Conservation (phyloP, 805 yeast species). For the Debaryomyces maramus region DNA sequence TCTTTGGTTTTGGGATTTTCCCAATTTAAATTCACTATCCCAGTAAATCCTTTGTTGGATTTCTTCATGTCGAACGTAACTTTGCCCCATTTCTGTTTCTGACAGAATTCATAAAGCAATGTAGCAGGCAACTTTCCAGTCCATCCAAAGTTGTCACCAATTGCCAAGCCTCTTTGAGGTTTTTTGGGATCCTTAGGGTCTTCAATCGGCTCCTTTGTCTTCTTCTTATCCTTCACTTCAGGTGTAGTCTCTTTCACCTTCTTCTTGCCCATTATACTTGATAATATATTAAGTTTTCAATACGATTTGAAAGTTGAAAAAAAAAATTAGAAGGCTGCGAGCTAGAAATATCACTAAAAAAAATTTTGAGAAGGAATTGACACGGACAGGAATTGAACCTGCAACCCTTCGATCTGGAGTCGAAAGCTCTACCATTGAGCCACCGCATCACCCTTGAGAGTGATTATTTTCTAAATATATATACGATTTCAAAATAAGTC, state of each 20-base stretch:
- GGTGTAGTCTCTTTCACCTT: background rate
- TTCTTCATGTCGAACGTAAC: constrained; percentile 73
- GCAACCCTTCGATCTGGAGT: constrained; percentile 68
- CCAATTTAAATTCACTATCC: constrained; percentile 64
- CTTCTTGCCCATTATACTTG: constrained; percentile 4
- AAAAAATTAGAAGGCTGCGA: background rate
- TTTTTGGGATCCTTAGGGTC: constrained; percentile 20
- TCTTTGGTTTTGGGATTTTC: constrained; percentile 82
- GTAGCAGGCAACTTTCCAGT: constrained; percentile 93
- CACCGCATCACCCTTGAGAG: constrained; percentile 22
- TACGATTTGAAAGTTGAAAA: background rate
- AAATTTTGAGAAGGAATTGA: constrained; percentile 33
- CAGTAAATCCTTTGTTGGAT: constrained; percentile 53
- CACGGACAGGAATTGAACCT: constrained; percentile 82
- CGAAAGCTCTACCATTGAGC: constrained; percentile 37
- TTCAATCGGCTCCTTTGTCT: constrained; percentile 6
- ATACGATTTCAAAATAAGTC: too few relatives aligned
- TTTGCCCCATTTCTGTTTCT: constrained; percentile 84
- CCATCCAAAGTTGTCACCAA: constrained; percentile 74
- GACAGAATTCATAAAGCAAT: constrained; percentile 81
- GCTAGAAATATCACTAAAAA: background rate
- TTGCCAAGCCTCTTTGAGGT: constrained; percentile 41
- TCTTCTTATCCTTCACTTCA: constrained; percentile 7
- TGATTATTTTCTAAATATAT: too few relatives aligned
- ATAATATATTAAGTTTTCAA: background rate